Base-by-base conservation (phyloP, 768 basidiomycete genomes). In the Auricularia sp. region DNA sequence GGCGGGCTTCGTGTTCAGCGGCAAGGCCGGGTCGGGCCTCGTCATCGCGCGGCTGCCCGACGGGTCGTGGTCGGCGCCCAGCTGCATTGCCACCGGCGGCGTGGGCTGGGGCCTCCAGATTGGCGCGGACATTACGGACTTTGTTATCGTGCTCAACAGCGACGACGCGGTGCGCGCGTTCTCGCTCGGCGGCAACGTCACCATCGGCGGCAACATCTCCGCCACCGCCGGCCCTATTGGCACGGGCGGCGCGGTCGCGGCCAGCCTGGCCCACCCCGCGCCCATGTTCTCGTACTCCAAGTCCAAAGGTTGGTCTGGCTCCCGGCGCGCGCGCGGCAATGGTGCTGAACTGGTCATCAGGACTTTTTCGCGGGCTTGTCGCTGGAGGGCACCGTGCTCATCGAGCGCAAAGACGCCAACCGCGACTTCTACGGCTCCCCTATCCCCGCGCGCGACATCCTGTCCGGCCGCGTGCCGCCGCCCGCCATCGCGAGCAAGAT, bases 241-340 rank as follows among this genome's bases (percentile, higher is more conserved):
- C 1, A 97, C 96, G 0, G 95, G 95, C 3, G 96, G 91, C 3
- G 89, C 90, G 66, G 85, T 97, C 0, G 88, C 94, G 70, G 86
- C 94, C 1, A 86, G 85, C 2, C 79, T 96, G 51, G 92, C 94
- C 3, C 92, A 95, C 75, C 96, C 96, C 0, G 87, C 95, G 21
- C 94, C 94, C 3, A 95, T 98, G 92, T 99, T 97, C 77, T 93
- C 91, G 67, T 96, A 97, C 74, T 94, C 92, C 10, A 92, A 94
- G 76, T 94, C 92, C 13, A 95, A 94, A 78, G 94, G 93, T 92
- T 69, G 65, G 83, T 72, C 21, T 0, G 44, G 10, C 33, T 6
- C 10, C 45, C 42, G 16, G n/a, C 35, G 47, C 39, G 64, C 61
- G 29, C 29, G 29, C 29, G 29, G 2, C 29, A 29, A 29, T 29